Base-by-base conservation (phyloP, 2,329 filamentous ascomycete genomes). In the Claviceps fusiformis region DNA sequence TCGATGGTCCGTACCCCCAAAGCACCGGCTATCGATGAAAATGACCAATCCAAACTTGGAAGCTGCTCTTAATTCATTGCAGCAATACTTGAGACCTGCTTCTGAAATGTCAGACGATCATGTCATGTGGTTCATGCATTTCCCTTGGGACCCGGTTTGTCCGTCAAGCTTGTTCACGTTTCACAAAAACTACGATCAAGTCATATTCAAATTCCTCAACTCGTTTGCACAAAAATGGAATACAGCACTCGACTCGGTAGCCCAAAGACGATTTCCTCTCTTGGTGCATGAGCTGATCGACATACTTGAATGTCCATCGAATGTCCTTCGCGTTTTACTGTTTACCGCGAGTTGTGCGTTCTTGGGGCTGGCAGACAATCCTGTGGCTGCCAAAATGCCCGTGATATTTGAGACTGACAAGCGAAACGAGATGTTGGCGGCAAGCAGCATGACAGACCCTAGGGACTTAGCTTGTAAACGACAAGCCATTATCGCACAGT, bases 1-100 rank as follows among this genome's bases (percentile, higher is more conserved):
- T 62, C 62, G 77, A 24, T 80, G 78, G 75, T 75, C 74, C 19
- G 61, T 52, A 13, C 57, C 73, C 3, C 62, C 75, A 13, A 66
- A 68, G 1, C 63, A 71, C 49, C 60, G 35, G 5, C n/a, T 60
- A 6, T 59, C 24, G 35, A 15, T 69, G 15, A 37, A 51, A 35
- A 6, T 60, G 13, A 44, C 35, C 3, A 52, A 55, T 15, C 33
- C 43, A 3, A 31, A 46, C 11, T 31, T 67, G 24, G 63, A 66
- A 55, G 5, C 44, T 43, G 59, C 61, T 29, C 64, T 69, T 50
- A 27, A 48, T 50, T 15, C 11, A 15, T 50, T 54, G 19, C 37
- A 54, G 29, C 27, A n/a, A 27, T 9, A 27, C 15, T 29, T 54
- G 15, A 49, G 37, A n/a, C 47, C 47, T 37, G 39, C 27, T 29